phyloP scores from a whole-genome alignment of 2,329 filamentous ascomycete species.

The Aspergillus bombycis region DNA sequence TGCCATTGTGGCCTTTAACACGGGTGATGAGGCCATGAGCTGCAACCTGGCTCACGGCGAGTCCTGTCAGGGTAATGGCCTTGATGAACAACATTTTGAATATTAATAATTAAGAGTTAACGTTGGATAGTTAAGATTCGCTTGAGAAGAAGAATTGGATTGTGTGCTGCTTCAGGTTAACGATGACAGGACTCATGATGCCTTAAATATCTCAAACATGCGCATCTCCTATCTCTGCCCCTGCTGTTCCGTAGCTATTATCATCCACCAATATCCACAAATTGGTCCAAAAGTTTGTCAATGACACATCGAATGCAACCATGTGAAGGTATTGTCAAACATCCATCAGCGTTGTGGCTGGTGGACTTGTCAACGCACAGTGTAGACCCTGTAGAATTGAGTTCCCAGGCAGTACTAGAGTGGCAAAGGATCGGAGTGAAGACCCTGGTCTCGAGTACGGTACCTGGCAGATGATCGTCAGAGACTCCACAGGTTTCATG shows the following conservation, averaged over 20 bases:
- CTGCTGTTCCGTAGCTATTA: neutral
- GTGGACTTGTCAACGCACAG: neutral
- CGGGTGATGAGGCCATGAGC: constrained; percentile 63
- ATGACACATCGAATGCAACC: constrained; percentile 4
- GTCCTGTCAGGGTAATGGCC: neutral
- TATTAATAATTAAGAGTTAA: neutral
- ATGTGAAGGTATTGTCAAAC: neutral
- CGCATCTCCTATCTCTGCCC: neutral
- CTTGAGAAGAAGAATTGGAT: neutral
- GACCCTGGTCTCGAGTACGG: neutral
- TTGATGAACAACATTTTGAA: constrained; percentile 1
- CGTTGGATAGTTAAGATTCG: neutral
- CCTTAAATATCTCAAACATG: neutral
- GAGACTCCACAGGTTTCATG: constrained; percentile 1
- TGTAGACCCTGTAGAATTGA: neutral
- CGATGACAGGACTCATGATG: neutral
- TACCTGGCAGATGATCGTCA: neutral
- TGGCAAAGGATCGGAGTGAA: neutral
- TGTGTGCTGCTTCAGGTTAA: neutral
- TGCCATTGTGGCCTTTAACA: constrained; percentile 63
- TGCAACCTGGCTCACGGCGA: constrained; percentile 44
- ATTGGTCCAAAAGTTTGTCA: neutral
- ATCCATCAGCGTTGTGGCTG: neutral
- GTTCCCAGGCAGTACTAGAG: neutral
- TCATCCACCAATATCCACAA: neutral